These are phyloP conservation scores for Naganishia kalamii DNA, from an alignment of 768 basidiomycete species.

Conservation along the genomic window DNA sequence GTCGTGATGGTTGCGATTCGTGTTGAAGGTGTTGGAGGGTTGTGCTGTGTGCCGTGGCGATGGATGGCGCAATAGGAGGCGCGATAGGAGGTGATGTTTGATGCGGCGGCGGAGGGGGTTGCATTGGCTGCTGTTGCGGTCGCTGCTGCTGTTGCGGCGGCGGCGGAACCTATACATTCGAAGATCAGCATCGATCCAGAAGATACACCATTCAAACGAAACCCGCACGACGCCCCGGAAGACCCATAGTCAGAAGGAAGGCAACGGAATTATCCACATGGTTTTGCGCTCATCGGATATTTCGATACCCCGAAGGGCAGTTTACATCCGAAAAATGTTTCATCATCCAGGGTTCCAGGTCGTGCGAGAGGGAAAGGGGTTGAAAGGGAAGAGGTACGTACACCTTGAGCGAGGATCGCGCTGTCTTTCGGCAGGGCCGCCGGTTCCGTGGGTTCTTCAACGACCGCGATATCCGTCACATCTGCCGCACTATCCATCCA, in stretches of 20 bases:
- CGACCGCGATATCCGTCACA: slow-evolving; percentile 17
- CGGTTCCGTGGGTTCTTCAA: background rate
- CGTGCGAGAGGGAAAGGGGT: background rate
- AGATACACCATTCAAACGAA: too few relatives aligned
- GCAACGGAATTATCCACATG: slow-evolving; percentile 30
- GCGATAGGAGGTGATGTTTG: background rate
- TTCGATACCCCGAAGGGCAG: slow-evolving; percentile 16
- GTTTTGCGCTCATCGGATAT: slow-evolving; percentile 25
- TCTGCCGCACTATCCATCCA: slow-evolving; percentile 14
- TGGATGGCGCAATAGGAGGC: background rate
- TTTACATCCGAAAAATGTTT: slow-evolving; percentile 31
- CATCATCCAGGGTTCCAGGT: slow-evolving; percentile 15
- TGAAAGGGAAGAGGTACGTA: background rate
- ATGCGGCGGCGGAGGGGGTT: background rate
- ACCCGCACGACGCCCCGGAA: background rate
- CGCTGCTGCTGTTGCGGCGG: background rate
- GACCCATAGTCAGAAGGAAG: slow-evolving; percentile 25
- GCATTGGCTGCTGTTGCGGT: background rate
- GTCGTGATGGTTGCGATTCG: background rate
- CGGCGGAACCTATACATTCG: background rate
- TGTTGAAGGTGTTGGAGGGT: background rate
- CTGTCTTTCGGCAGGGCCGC: slow-evolving; percentile 9
- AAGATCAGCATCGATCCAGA: too few relatives aligned
- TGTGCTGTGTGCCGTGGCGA: background rate
- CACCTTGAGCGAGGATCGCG: slow-evolving; percentile 16